A percentile compares a stretch with the other conserved stretches of the same genome.
Conservation (phyloP, 306 rosid species). For the Quercus agrifolia region DNA sequence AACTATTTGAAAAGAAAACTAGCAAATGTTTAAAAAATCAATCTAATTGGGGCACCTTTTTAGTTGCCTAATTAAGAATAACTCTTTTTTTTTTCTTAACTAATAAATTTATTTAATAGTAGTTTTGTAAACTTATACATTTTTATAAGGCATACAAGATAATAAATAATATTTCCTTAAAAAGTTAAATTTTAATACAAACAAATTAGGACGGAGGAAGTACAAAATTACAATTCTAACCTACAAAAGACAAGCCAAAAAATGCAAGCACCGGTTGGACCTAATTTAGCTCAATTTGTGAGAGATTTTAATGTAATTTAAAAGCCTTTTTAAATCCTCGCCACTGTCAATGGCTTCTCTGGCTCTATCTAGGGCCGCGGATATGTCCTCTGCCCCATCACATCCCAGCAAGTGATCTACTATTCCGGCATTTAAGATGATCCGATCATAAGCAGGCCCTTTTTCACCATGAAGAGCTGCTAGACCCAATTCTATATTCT, state of each 20-base stretch:
- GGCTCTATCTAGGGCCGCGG: conserved; percentile 73
- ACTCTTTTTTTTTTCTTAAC: no score
- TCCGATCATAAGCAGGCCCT: conserved; percentile 92
- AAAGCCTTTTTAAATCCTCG: conserved; percentile 68
- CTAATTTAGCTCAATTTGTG: conserved; percentile 41
- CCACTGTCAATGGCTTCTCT: conserved; percentile 96
- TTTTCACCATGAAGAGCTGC: conserved; percentile 76
- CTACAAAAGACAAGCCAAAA: not conserved
- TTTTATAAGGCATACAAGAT: no score
- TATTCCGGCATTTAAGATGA: conserved; percentile 85
- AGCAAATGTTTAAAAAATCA: no score
- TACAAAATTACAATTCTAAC: conserved; percentile 8
- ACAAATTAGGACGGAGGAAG: no score
- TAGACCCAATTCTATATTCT: conserved; percentile 86
- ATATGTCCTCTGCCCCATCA: conserved; percentile 81
- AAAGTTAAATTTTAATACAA: no score
- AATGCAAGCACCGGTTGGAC: not conserved
- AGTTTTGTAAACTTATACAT: no score
- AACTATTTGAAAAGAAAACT: no score
- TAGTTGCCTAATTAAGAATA: no score
- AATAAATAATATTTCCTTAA: no score
- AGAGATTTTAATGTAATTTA: conserved; percentile 76
- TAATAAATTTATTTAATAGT: no score
- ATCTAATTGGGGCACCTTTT: no score
- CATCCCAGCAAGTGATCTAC: conserved; percentile 94